A percentile compares a stretch with the other conserved stretches of the same genome.
Conservation (phyloP, 441 rosid species). For the Populus hybrid region DNA sequence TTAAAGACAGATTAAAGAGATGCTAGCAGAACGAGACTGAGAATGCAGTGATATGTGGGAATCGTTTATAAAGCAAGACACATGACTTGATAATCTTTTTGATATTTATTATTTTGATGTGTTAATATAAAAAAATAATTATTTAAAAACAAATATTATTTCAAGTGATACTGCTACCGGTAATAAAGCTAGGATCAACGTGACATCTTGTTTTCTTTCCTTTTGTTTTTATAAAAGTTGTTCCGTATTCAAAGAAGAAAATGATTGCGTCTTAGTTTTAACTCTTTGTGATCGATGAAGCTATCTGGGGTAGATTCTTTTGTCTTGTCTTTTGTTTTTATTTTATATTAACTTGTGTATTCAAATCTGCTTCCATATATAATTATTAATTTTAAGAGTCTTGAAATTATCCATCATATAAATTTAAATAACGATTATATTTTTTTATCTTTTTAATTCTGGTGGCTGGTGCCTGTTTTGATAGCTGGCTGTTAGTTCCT, state of each 20-base stretch:
- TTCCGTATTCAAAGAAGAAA: conserved; percentile 11
- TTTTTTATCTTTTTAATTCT: conserved; percentile 9
- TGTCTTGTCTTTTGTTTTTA: conserved; percentile 20
- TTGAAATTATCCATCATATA: no score
- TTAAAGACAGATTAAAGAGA: background rate
- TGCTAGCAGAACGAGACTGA: no score
- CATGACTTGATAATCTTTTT: background rate
- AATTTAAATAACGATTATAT: background rate
- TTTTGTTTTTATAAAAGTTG: conserved; percentile 31
- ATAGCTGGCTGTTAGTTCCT: background rate
- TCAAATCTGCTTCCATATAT: no score
- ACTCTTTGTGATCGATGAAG: conserved; percentile 5
- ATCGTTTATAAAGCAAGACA: background rate
- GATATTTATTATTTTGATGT: no score
- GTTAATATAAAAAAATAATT: no score
- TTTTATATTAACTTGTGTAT: background rate
- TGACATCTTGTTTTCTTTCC: background rate
- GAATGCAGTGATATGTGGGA: no score
- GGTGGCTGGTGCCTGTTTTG: background rate
- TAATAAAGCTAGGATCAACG: no score
- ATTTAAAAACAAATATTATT: background rate
- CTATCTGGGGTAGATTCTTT: conserved; percentile 25
- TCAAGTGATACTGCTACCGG: no score
- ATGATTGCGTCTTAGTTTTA: conserved; percentile 20
- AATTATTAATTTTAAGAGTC: no score